These are phyloP conservation scores for Acanthamoeba triangularis DNA, from an alignment of 208 protist species.

Conservation along the genomic window DNA sequence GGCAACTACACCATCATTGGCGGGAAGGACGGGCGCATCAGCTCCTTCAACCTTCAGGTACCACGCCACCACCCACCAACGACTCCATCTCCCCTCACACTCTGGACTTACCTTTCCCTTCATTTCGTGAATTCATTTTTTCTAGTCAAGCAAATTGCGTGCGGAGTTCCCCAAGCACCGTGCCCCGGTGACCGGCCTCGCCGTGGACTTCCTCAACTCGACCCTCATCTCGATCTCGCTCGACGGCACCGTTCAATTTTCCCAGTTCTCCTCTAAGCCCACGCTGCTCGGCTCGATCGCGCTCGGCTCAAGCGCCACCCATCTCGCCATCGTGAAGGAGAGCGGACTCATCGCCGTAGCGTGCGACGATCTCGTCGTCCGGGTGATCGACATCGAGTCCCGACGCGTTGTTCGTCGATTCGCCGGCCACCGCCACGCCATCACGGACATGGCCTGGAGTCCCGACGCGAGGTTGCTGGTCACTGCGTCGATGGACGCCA, in stretches of 20 bases:
- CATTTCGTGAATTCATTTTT: background rate
- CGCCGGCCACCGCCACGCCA: conserved; percentile 52
- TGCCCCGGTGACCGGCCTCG: conserved; percentile 47
- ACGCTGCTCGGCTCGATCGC: background rate
- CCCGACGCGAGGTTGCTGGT: conserved; percentile 84
- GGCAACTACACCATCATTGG: conserved; percentile 84
- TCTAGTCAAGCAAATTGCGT: background rate
- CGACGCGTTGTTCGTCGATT: conserved; percentile 79
- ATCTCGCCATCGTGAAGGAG: conserved; percentile 45
- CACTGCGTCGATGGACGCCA: conserved; percentile 67
- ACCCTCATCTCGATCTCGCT: conserved; percentile 60
- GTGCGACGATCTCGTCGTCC: conserved; percentile 69
- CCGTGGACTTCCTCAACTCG: conserved; percentile 78
- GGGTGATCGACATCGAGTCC: conserved; percentile 82
- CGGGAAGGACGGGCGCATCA: conserved; percentile 32
- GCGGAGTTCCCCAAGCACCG: background rate
- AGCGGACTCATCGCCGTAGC: conserved; percentile 37
- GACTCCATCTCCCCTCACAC: too few relatives aligned
- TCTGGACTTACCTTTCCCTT: too few relatives aligned
- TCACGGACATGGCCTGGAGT: conserved; percentile 82
- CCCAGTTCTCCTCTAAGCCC: conserved; percentile 35
- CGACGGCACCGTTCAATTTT: conserved; percentile 70
- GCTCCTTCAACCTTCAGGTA: conserved; percentile 82
- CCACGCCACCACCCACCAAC: too few relatives aligned
- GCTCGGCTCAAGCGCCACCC: background rate